Percentiles rank a stretch among this genome's conserved stretches.
phyloP scores from a whole-genome alignment of 1,284 basidiomycete genomes.

The Anthracocystis setariae region DNA sequence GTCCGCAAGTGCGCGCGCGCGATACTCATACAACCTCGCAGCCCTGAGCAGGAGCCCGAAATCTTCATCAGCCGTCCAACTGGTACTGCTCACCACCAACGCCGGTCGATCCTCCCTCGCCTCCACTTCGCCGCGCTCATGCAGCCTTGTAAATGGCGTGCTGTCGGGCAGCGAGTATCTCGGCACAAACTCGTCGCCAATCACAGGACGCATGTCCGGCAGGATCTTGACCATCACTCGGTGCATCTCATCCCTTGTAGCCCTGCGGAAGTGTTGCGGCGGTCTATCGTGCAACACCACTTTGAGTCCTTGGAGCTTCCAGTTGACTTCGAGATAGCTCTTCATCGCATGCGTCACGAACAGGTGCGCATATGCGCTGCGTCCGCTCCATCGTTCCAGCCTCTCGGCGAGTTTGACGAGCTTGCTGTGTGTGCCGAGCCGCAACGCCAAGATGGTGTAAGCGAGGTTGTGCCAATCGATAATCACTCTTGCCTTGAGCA shows the following conservation, averaged over 20 bases:
- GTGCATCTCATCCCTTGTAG: slow-evolving; percentile 37
- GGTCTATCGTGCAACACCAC: slow-evolving; percentile 70
- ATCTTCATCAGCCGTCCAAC: slow-evolving; percentile 98
- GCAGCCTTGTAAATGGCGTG: slow-evolving; percentile 47
- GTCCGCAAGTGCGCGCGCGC: slow-evolving; percentile 67
- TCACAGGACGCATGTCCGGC: slow-evolving; percentile 15
- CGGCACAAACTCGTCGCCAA: slow-evolving; percentile 39
- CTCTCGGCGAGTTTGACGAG: slow-evolving; percentile 75
- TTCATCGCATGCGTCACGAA: slow-evolving; percentile 93
- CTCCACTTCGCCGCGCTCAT: not conserved
- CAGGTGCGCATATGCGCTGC: slow-evolving; percentile 82
- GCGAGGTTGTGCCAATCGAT: slow-evolving; percentile 99
- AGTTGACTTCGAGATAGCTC: slow-evolving; percentile 77
- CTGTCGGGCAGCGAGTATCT: slow-evolving; percentile 8
- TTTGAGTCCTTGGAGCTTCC: slow-evolving; percentile 73
- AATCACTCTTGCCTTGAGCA: slow-evolving; percentile 83
- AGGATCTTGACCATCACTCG: slow-evolving; percentile 32
- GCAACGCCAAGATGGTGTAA: slow-evolving; percentile 88
- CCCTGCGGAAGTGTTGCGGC: slow-evolving; percentile 22
- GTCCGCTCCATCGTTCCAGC: slow-evolving; percentile 57
- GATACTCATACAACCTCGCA: slow-evolving; percentile 74
- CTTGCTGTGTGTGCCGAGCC: slow-evolving; percentile 76
- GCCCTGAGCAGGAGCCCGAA: slow-evolving; percentile 77
- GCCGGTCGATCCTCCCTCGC: slow-evolving; percentile 74
- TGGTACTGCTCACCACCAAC: slow-evolving; percentile 88